Conservation (phyloP, 2,329 filamentous ascomycete genomes). For the Botrytis deweyae region DNA sequence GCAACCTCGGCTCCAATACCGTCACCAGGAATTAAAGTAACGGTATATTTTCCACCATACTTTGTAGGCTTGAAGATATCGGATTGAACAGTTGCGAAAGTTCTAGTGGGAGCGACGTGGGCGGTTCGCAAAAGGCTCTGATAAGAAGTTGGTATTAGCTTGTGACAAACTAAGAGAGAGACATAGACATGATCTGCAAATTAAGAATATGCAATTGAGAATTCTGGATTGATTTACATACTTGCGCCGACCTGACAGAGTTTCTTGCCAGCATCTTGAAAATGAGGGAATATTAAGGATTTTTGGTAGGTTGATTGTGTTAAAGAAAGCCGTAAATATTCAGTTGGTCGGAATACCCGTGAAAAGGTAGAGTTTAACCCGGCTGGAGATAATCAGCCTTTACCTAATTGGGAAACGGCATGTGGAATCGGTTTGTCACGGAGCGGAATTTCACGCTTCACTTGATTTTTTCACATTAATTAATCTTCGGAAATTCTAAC, state of each 20-base stretch:
- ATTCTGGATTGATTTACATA: constrained; percentile 36
- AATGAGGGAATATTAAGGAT: constrained; percentile 17
- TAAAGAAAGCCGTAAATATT: constrained; percentile 15
- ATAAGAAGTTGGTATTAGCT: constrained; percentile 31
- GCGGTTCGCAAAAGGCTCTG: constrained; percentile 40
- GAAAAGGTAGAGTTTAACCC: constrained; percentile 21
- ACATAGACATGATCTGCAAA: constrained; percentile 16
- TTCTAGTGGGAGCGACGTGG: constrained; percentile 33
- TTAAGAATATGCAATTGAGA: constrained; percentile 32
- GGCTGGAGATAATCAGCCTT: constrained; percentile 4
- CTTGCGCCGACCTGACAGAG: constrained; percentile 46
- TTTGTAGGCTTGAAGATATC: constrained; percentile 98
- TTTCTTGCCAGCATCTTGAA: constrained; percentile 39
- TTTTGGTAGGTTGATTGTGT: constrained; percentile 14
- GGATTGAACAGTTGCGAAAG: constrained; percentile 78
- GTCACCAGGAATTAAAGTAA: constrained; percentile 97
- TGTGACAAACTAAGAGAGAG: constrained; percentile 7
- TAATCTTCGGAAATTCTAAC: not conserved
- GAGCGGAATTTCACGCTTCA: constrained; percentile 20
- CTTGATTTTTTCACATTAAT: constrained; percentile 10
- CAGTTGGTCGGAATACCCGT: constrained; percentile 11
- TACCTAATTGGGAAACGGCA: constrained; percentile 20
- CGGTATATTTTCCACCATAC: constrained; percentile 98
- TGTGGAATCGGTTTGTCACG: constrained; percentile 20
- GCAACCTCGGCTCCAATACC: constrained; percentile 98